A percentile compares a stretch with the other conserved stretches of the same genome.
These are phyloP conservation scores for Jamesozyma lodderae DNA, from an alignment of 805 yeast genomes.

Conservation along the genomic window DNA sequence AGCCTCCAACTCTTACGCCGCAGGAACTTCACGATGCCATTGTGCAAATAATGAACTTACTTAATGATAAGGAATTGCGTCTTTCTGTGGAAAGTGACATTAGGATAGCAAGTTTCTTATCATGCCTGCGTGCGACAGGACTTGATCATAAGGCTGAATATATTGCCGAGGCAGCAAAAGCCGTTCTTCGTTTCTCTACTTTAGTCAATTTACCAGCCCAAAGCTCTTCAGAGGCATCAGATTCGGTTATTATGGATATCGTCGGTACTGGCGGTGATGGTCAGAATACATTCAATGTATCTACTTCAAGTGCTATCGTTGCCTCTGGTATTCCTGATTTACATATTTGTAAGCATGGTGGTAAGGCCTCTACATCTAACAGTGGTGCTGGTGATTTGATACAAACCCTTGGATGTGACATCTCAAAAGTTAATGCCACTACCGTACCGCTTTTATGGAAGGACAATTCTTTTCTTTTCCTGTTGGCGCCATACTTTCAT, in stretches of 20 bases:
- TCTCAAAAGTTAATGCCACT: slow-evolving; percentile 52
- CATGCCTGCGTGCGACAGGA: slow-evolving; percentile 63
- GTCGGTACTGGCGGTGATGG: slow-evolving; percentile 99
- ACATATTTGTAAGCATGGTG: slow-evolving; percentile 89
- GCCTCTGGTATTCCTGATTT: slow-evolving; percentile 76
- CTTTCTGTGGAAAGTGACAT: slow-evolving; percentile 29
- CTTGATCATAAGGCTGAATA: slow-evolving; percentile 73
- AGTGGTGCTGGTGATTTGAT: slow-evolving; percentile 93
- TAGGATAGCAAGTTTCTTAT: slow-evolving; percentile 70
- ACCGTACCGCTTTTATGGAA: slow-evolving; percentile 51
- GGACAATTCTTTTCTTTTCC: slow-evolving; percentile 47
- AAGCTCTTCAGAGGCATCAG: slow-evolving; percentile 13
- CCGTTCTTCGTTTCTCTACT: slow-evolving; percentile 59
- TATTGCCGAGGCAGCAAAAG: slow-evolving; percentile 77
- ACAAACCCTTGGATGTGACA: slow-evolving; percentile 71
- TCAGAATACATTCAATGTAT: slow-evolving; percentile 91
- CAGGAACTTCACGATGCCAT: slow-evolving; percentile 58
- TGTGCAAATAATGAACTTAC: slow-evolving; percentile 47
- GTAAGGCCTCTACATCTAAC: slow-evolving; percentile 87
- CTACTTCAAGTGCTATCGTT: slow-evolving; percentile 89
- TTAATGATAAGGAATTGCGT: slow-evolving; percentile 37
- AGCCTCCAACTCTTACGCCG: slow-evolving; percentile 56
- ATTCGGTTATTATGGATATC: slow-evolving; percentile 44
- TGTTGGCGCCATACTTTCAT: slow-evolving; percentile 92
- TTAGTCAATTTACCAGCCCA: slow-evolving; percentile 38